Evolutionary conservation across 345 rosid genomes (phyloP).

Genomic region (Euclidium syriacum): DNA sequence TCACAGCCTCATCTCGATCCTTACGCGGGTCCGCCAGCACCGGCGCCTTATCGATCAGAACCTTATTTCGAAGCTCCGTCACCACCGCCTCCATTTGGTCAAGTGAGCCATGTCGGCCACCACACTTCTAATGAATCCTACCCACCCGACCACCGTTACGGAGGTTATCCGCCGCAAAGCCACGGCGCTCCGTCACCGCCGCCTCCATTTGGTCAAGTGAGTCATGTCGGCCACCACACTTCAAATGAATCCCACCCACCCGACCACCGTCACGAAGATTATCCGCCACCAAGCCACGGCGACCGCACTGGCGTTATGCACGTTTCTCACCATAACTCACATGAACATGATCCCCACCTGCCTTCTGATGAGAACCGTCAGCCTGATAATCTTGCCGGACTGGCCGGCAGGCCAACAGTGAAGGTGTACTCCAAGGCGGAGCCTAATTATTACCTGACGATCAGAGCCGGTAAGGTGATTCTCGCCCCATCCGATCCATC

Average conservation of each 20-base stretch:
- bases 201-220: slow-evolving; percentile 36
- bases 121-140: slow-evolving; percentile 18
- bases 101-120: slow-evolving; percentile 41
- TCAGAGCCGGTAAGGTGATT: slow-evolving; percentile 56
- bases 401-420: slow-evolving; percentile 43
- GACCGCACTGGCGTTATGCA: slow-evolving; percentile 25
- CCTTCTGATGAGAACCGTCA: slow-evolving; percentile 34
- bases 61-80: slow-evolving; percentile 29
- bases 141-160: slow-evolving; percentile 26
- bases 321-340: slow-evolving; percentile 33
- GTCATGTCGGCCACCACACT: slow-evolving; percentile 33
- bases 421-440: slow-evolving; percentile 64
- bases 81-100: slow-evolving; percentile 32
- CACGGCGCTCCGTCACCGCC: slow-evolving; percentile 41
- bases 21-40: slow-evolving; percentile 28
- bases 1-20: slow-evolving; percentile 13
- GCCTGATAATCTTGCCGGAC: slow-evolving; percentile 32
- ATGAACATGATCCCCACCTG: slow-evolving; percentile 26
- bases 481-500: slow-evolving; percentile 54
- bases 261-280: slow-evolving; percentile 16
- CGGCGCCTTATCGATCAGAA: slow-evolving; percentile 14
- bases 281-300: slow-evolving; percentile 33
- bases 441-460: slow-evolving; percentile 47
- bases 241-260: slow-evolving; percentile 22
- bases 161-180: slow-evolving; percentile 35